A percentile compares a stretch with the other conserved stretches of the same genome.
Evolutionary conservation across 495 filamentous ascomycete genomes (phyloP).

Genomic region (Copromyces sp.): DNA sequence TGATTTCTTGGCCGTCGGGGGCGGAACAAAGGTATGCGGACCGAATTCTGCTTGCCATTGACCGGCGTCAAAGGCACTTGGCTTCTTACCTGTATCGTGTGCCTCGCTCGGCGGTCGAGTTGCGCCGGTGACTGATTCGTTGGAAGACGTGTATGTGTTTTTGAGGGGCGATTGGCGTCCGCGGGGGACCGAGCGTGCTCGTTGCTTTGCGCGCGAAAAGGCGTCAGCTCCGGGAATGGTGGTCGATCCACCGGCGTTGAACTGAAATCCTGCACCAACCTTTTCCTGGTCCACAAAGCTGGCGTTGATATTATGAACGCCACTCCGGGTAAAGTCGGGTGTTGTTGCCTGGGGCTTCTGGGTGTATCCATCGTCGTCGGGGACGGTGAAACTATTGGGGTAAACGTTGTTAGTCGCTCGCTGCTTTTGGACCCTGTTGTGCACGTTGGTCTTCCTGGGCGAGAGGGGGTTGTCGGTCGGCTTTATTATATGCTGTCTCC

Average conservation of each 20-base stretch:
- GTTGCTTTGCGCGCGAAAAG: slow-evolving; percentile 22
- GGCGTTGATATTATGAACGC: slow-evolving; percentile 68
- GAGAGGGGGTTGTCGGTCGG: background rate
- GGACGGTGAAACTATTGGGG: slow-evolving; percentile 40
- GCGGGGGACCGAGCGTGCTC: slow-evolving; percentile 25
- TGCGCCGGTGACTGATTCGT: slow-evolving; percentile 5
- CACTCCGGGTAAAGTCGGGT: slow-evolving; percentile 43
- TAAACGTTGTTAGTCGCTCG: slow-evolving; percentile 22
- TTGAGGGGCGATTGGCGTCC: slow-evolving; percentile 24
- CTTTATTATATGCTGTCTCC: background rate
- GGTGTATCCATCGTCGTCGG: slow-evolving; percentile 23
- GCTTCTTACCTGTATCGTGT: slow-evolving; percentile 7
- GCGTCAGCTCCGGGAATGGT: slow-evolving; percentile 16
- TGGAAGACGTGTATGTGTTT: slow-evolving; percentile 8
- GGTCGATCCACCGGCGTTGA: slow-evolving; percentile 30
- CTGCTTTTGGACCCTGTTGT: slow-evolving; percentile 7
- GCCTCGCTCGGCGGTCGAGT: slow-evolving; percentile 1
- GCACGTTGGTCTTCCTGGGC: slow-evolving; percentile 1
- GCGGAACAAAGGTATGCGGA: slow-evolving; percentile 46
- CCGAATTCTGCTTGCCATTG: slow-evolving; percentile 58
- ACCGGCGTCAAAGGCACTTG: slow-evolving; percentile 48
- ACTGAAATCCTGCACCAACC: slow-evolving; percentile 23
- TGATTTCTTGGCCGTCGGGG: slow-evolving; percentile 16
- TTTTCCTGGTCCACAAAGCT: slow-evolving; percentile 38
- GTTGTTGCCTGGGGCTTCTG: slow-evolving; percentile 5